Evolutionary conservation across 2,329 filamentous ascomycete genomes (phyloP).

Genomic region (Trichoderma sp.): DNA sequence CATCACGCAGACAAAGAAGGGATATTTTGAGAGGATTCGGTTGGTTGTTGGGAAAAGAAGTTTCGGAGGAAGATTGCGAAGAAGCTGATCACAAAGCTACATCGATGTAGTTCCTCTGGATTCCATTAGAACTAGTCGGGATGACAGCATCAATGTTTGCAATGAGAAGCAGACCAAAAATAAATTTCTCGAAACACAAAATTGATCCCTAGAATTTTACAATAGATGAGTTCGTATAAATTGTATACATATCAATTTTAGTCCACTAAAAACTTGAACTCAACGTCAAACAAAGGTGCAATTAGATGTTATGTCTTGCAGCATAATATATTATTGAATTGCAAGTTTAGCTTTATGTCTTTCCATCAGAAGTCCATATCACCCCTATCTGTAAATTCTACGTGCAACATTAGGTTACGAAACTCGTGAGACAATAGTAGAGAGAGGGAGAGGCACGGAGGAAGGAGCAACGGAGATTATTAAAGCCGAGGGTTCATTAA

Average conservation of each 20-base stretch:
- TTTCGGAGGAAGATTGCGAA: neutral
- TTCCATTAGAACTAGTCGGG: neutral
- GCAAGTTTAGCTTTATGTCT: neutral
- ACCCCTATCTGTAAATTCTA: neutral
- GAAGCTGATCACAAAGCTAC: neutral
- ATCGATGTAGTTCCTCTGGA: neutral
- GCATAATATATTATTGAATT: neutral
- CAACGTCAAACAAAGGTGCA: neutral
- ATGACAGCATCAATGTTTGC: neutral
- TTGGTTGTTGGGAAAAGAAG: neutral
- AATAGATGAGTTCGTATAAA: neutral
- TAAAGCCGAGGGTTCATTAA: neutral
- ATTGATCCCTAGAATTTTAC: accelerated
- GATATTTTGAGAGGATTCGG: neutral
- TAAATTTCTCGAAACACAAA: neutral
- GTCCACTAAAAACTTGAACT: neutral
- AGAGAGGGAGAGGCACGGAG: neutral
- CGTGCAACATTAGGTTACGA: neutral
- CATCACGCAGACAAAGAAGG: neutral
- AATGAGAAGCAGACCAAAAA: neutral
- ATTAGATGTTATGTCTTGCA: neutral
- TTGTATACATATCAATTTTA: neutral
- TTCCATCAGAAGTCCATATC: neutral
- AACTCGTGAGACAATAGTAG: neutral
- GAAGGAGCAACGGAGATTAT: neutral